Base-by-base conservation (phyloP, 78 protist species). In the slime mould (Dictyostelium discoideum) region DNA sequence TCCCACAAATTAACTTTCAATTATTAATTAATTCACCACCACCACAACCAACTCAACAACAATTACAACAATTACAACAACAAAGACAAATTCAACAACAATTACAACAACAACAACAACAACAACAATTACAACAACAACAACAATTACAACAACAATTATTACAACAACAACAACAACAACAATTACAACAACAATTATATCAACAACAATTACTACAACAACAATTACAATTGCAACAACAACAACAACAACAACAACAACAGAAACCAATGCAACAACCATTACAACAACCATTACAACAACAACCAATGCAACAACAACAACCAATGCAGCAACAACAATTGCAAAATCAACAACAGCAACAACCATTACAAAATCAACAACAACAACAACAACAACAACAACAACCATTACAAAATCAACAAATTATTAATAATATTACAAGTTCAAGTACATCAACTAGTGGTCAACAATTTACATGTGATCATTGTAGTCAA, bases 1-100 rank as follows among this genome's bases (percentile, higher is more conserved):
- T 72, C 18, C 84, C 87, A 69, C 88, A 44, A 22, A 48, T 90
- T 26, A 86, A 90, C 50, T 16, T 82, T 72, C 54, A 63, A 26
- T 29, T 29, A 0, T 18, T 90, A 11, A 5, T 26, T 5, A 74
- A 67, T 29, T 60, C 74, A 69, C 46, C 74, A 13, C 86, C 65
- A 60, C 37, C 69, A 24, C 22, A 22, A 18, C 84, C 42, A 78
- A 13, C 32, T 39, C 84, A 42, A 37, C 65, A 78, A 37, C n/a
- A 22, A 16, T n/a, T 14, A 40, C 39, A 22, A 16, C 86, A 40
- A 60, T 26, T 18, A 26, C 73, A 44, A 20, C 50, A 78, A 78
- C 84, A 78, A 78, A 13, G 24, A 16, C 32, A 78, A 22, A 4
- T 40, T 5, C 84, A 78, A 78, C 65, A 42, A 37, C 24, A 20